Percentiles rank a stretch among this genome's conserved stretches.
phyloP scores from a whole-genome alignment of 1,139 yeast genomes.

The Scheffersomyces illinoinensis region DNA sequence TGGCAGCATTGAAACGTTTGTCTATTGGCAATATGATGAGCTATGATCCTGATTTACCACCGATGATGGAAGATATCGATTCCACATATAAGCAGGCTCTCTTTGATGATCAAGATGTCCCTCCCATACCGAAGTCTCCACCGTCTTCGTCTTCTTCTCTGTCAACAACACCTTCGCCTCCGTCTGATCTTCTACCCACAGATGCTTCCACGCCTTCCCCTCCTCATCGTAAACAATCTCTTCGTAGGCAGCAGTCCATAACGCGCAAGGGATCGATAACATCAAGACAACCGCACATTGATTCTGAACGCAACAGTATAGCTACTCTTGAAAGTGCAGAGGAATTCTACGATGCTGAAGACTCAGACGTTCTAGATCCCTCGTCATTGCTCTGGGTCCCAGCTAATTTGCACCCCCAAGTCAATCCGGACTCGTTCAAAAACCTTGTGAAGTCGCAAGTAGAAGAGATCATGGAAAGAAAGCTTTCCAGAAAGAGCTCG shows the following conservation, averaged over 20 bases:
- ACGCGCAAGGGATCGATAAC: constrained; percentile 7
- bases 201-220: background rate
- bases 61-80: constrained; percentile 34
- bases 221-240: background rate
- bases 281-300: constrained; percentile 7
- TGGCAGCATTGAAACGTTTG: constrained; percentile 56
- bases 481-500: constrained; percentile 31
- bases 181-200: background rate
- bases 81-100: background rate
- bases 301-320: background rate
- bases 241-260: constrained; percentile 1
- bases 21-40: constrained; percentile 56
- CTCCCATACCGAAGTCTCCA: background rate
- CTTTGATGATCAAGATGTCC: background rate
- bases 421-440: constrained; percentile 89
- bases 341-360: constrained; percentile 26
- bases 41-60: constrained; percentile 59
- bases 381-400: constrained; percentile 80
- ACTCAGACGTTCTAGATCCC: constrained; percentile 26
- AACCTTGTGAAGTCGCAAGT: constrained; percentile 79
- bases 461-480: constrained; percentile 64
- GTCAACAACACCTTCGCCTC: background rate
- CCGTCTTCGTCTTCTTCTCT: background rate
- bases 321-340: constrained; percentile 16
- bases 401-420: constrained; percentile 88